Conservation (phyloP, 805 yeast species). For the Candida germanica region DNA sequence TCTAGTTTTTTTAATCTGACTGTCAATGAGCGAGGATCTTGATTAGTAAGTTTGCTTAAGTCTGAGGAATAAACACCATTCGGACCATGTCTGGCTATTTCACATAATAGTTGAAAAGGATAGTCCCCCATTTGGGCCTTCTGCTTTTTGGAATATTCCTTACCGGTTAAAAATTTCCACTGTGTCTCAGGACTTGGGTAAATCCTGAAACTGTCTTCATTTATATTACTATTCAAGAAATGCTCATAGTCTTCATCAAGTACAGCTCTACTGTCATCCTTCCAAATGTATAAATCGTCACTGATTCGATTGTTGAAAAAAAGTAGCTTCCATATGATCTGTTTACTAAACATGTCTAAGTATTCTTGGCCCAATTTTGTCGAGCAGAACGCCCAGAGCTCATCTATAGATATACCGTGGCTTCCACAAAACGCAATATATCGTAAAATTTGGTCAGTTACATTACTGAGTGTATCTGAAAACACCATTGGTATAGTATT, state of each 20-base stretch:
- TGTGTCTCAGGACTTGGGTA: conserved; percentile 52
- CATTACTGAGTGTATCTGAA: conserved; percentile 25
- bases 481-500: conserved; percentile 13
- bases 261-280: conserved; percentile 4
- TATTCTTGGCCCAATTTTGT: conserved; percentile 14
- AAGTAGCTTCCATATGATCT: conserved; percentile 40
- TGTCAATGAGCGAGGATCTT: conserved; percentile 70
- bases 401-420: conserved; percentile 24
- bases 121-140: conserved; percentile 53
- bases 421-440: conserved; percentile 32
- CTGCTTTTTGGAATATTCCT: conserved; percentile 39
- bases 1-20: conserved; percentile 56
- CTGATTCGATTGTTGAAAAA: conserved; percentile 18
- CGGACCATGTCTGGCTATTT: conserved; percentile 55
- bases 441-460: conserved; percentile 23
- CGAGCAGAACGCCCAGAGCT: conserved; percentile 25
- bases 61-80: conserved; percentile 60
- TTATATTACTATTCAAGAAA: conserved; percentile 17
- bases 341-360: conserved; percentile 36
- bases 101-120: conserved; percentile 53
- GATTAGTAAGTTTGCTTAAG: conserved; percentile 54
- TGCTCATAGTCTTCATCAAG: conserved; percentile 13
- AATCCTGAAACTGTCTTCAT: conserved; percentile 18
- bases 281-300: conserved; percentile 11
- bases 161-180: conserved; percentile 57